Conservation (phyloP, 1,139 yeast genomes). For the Pichia sp. region DNA sequence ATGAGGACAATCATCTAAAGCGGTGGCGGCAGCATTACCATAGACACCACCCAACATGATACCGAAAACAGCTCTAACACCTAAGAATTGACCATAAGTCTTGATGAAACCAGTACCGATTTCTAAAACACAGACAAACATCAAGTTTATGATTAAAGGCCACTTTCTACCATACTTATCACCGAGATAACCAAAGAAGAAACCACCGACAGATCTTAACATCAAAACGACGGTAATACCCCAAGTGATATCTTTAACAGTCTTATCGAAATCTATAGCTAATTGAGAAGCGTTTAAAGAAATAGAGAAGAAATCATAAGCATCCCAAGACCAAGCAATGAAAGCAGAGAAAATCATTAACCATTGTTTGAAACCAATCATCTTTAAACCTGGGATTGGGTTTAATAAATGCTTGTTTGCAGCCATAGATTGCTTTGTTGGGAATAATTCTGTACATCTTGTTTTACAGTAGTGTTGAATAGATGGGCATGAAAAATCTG, state of each 20-base stretch:
- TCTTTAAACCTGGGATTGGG: constrained; percentile 51
- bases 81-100: constrained; percentile 63
- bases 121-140: constrained; percentile 56
- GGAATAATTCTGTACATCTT: constrained; percentile 43
- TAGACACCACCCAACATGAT: constrained; percentile 71
- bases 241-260: constrained; percentile 65
- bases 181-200: constrained; percentile 62
- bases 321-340: constrained; percentile 77
- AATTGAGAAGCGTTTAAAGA: constrained; percentile 57
- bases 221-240: constrained; percentile 77
- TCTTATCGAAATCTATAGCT: constrained; percentile 50
- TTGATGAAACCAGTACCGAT: constrained; percentile 72
- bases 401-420: constrained; percentile 39
- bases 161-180: constrained; percentile 74
- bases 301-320: constrained; percentile 74
- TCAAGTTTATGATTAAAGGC: constrained; percentile 58
- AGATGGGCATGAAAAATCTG: constrained; percentile 28
- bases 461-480: constrained; percentile 38
- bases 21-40: constrained; percentile 66
- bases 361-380: constrained; percentile 54
- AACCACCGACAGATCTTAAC: constrained; percentile 79
- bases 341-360: constrained; percentile 62
- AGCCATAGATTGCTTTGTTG: constrained; percentile 35
- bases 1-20: constrained; percentile 65
- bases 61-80: constrained; percentile 68